Evolutionary conservation across 1,284 basidiomycete genomes (phyloP), one percentile per base, ranked within the genome.

Genomic region (Hemileia vastatrix): DNA sequence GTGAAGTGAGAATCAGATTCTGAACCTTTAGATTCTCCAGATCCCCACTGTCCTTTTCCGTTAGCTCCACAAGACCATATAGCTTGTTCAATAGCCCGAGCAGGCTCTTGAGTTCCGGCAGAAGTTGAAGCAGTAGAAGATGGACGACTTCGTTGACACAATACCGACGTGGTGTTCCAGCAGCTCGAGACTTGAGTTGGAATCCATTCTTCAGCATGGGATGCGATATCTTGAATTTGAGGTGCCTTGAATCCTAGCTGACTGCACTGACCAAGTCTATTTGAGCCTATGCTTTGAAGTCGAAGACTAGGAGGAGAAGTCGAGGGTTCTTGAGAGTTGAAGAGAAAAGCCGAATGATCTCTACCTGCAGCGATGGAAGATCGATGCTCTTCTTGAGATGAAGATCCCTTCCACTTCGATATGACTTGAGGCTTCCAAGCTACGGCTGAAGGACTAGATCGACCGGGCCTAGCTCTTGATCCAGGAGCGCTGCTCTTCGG

Each of bases 151-250:
- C 13, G 6, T 13, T 6, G 36, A 33, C 3, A 40, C 15, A 68
- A 58, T 2, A 63, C 21, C 31, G 55, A 60, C 3, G 64, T 67
- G 48, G 63, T 63, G 43, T 63, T 67, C 67, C 67, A 69, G 49
- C 67, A 66, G 67, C 68, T 66, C 15, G 56, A 43, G 24, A 69
- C 15, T 6, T 24, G 36, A 15, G 13, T 36, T n/a, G 53, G 44
- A n/a, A 5, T 52, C 21, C 67, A 57, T 0, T 61, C 54, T 4
- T 63, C 45, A 15, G 24, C 24, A 1, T 24, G 13, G 6, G 27
- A 19, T 27, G 15, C 51, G 65, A 23, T 8, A 19, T 33, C 11
- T 57, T 48, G 19, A 32, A 19, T 23, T 8, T 19, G 21, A 8
- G 15, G 11, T 55, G 4, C 31, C 23, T 15, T 24, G 33, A 19